Conservation (phyloP, 805 yeast genomes). For the Wickerhamiella bombiphila region DNA sequence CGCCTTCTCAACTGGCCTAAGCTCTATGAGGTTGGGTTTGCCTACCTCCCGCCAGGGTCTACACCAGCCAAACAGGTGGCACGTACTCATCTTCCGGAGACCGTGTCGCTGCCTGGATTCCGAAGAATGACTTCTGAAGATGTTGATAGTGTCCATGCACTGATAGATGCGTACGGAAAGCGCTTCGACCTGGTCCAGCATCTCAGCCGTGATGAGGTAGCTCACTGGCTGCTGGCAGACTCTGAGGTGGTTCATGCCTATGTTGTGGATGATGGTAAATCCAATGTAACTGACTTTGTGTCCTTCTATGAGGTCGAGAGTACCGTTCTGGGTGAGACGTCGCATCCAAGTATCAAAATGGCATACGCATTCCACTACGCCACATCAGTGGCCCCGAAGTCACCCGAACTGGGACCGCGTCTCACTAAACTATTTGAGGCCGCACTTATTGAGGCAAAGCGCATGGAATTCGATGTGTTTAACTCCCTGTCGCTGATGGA, state of each 20-base stretch:
- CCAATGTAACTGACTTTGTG: conserved; percentile 65
- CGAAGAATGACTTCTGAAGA: conserved; percentile 46
- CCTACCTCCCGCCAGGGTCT: conserved; percentile 56
- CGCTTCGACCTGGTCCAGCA: conserved; percentile 61
- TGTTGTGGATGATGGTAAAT: conserved; percentile 46
- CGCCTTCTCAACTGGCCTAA: conserved; percentile 89
- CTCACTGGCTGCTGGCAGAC: conserved; percentile 55
- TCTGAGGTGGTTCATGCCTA: conserved; percentile 35
- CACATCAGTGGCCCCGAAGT: conserved; percentile 41
- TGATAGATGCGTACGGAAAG: conserved; percentile 48
- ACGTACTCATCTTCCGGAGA: conserved; percentile 39
- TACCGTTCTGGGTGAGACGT: conserved; percentile 50
- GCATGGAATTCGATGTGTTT: conserved; percentile 68
- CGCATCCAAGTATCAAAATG: conserved; percentile 52
- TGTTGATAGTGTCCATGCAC: conserved; percentile 43
- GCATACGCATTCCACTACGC: conserved; percentile 90
- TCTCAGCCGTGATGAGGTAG: conserved; percentile 52
- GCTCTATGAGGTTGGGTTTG: conserved; percentile 78
- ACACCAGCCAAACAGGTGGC: conserved; percentile 57
- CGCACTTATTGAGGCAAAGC: conserved; percentile 61
- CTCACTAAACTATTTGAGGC: conserved; percentile 50
- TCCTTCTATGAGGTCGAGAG: conserved; percentile 84
- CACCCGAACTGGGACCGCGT: conserved; percentile 37
- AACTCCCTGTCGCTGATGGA: conserved; percentile 88
- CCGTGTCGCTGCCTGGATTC: conserved; percentile 37